Base-by-base conservation (phyloP, 306 rosid species). In the Pyrus betulifolia region DNA sequence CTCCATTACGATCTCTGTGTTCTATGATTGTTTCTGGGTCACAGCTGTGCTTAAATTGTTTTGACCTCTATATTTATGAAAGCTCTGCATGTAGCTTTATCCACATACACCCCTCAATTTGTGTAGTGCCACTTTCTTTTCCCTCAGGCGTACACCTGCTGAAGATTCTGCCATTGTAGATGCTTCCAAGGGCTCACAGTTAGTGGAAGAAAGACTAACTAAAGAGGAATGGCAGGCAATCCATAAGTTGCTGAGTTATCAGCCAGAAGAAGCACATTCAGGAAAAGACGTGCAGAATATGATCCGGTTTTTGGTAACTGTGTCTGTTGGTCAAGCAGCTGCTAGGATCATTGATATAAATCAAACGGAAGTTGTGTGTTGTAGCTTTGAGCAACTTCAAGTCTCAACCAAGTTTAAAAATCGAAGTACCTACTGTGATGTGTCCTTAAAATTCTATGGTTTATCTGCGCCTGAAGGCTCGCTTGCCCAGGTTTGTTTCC, bases 141-240 rank as follows among this genome's bases (percentile, higher is more conserved):
- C 10, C 79, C 28, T 46, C 77, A 95, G 97, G 99, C 18, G 76
- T 76, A 70, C 85, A 70, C 84, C 86, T 46, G 21, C 93, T 4
- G 91, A 84, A 81, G 93, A 86, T 81, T 79, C 81, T 72, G 79
- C 86, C 70, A 80, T 23, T 49, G 87, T 78, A 51, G 85, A 85
- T 83, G 86, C 85, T 83, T 71, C 92, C 11, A 87, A 88, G 86
- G 92, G 82, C 44, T 75, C 83, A 40, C 85, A 84, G 66, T 79
- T 85, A 61, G 76, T 67, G n/a, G 93, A 92, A 73, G 93, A 93
- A 83, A 77, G 82, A 76, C 82, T 93, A 83, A 91, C 98, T 15
- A 93, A 86, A 78, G 98, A 93, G 79, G 99, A 95, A 84, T 95
- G 97, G 99, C 90, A 90, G 83, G 99, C 97, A 79, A 87, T 95